Percentiles rank a stretch among this genome's conserved stretches.
Evolutionary conservation across 345 rosid genomes (phyloP).

Genomic region (Lagerstroemia speciosa): DNA sequence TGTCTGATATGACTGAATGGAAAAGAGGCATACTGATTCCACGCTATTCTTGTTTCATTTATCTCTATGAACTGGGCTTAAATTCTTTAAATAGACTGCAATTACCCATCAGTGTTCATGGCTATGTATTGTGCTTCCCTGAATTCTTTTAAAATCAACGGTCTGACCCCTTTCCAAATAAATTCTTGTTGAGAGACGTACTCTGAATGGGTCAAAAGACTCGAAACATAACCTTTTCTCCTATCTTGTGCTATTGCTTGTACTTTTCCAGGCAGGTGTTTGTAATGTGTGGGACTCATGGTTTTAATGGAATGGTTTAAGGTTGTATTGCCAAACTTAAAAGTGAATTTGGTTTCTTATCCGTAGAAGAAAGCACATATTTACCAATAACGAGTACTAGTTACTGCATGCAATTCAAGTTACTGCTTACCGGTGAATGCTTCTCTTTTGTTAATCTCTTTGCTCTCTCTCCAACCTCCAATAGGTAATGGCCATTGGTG

Average conservation of each 20-base stretch:
- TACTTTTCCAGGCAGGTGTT: background rate
- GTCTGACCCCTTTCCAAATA: background rate
- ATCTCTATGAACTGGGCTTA: background rate
- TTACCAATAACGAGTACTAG: background rate
- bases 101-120: background rate
- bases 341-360: background rate
- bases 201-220: background rate
- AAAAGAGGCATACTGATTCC: background rate
- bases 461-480: constrained; percentile 1
- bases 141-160: background rate
- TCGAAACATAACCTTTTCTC: background rate
- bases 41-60: background rate
- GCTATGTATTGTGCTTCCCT: background rate
- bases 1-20: background rate
- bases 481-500: constrained; percentile 93
- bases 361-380: background rate
- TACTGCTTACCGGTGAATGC: background rate
- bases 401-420: background rate
- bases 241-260: background rate
- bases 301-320: background rate
- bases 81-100: background rate
- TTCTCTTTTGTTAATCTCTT: background rate
- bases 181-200: background rate
- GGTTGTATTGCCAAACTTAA: background rate
- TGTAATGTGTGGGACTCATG: background rate